Evolutionary conservation across 2,329 filamentous ascomycete genomes (phyloP).

Genomic region (Cytospora mali): DNA sequence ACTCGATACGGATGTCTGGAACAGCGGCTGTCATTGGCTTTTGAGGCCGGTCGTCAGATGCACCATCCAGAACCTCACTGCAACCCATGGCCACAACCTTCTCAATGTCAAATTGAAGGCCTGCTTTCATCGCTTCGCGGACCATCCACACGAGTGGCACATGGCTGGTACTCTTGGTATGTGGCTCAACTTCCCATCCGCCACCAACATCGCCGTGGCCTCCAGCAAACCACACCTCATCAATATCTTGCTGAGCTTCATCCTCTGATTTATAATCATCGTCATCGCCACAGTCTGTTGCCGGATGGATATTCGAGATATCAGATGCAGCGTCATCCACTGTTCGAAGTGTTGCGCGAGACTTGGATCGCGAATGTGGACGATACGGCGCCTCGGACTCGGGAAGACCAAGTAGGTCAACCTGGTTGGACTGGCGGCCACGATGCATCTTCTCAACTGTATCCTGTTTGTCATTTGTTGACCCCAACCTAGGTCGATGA

Average conservation of each 20-base stretch:
- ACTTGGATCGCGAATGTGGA: conserved; percentile 38
- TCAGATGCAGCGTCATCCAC: conserved; percentile 36
- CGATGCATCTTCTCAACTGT: conserved; percentile 1
- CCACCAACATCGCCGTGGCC: conserved; percentile 80
- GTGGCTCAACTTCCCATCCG: conserved; percentile 65
- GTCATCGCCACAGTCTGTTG: conserved; percentile 31
- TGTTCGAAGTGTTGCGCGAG: conserved; percentile 32
- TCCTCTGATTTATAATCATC: conserved; percentile 49
- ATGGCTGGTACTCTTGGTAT: conserved; percentile 65
- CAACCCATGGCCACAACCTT: conserved; percentile 71
- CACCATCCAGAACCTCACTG: conserved; percentile 44
- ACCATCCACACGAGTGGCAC: conserved; percentile 70
- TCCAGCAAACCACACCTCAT: conserved; percentile 81
- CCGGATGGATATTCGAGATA: conserved; percentile 35
- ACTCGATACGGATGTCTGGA: conserved; percentile 41
- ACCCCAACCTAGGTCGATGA: conserved; percentile 4
- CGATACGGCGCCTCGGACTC: conserved; percentile 43
- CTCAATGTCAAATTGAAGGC: conserved; percentile 68
- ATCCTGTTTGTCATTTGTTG: not conserved
- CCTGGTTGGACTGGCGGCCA: conserved; percentile 24
- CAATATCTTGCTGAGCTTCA: conserved; percentile 67
- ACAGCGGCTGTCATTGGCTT: conserved; percentile 19
- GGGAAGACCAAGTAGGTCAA: conserved; percentile 14
- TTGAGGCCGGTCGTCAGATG: not conserved
- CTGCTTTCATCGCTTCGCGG: conserved; percentile 60